Evolutionary conservation across 441 rosid species (phyloP), one percentile per base, ranked within the genome.

Genomic region (Manihot esculenta): DNA sequence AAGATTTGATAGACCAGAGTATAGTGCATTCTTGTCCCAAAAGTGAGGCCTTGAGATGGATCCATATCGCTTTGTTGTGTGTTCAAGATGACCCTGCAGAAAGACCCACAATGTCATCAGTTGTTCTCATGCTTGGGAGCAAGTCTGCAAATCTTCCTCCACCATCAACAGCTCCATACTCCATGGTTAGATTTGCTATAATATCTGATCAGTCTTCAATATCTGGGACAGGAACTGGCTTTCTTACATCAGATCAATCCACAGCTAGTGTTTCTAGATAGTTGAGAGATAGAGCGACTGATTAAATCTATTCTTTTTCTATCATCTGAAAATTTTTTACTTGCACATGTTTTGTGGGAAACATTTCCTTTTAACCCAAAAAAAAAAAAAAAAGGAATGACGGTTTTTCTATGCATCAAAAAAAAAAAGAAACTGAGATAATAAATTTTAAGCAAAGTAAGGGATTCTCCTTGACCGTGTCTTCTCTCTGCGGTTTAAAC

Each of bases 41-140:
- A 65, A 76, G 66, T 63, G 89, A 91, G 65, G 85, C 75, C 23
- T 48, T 79, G 38, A 84, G 85, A 79, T 85, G 90, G 79, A 87
- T 91, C 67, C 90, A 89, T 18, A 72, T 89, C 21, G 91, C 84
- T 4, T 67, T 91, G 48, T 63, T 86, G 23, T 89, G 97, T 65
- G 88, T 85, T 75, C 87, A 87, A 69, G 93, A 91, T 60, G 80
- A 84, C 69, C 77, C 80, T n/a, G 70, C 76, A 0, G 66, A 72
- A 26, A 85, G 92, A 71, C 95, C 93, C 2, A 76, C 86, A 56
- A 83, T 89, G 91, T 82, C 86, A 26, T 50, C 77, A 20, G 72
- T 89, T 15, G 84, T 84, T 63, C 81, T 81, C 5, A 85, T 84
- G 97, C 85, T 91, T 64, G 79, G 75, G 53, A 86, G 84, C 70